A percentile compares a stretch with the other conserved stretches of the same genome.
phyloP scores from a whole-genome alignment of 2,329 filamentous ascomycete species.

The Colletotrichum destructivum region DNA sequence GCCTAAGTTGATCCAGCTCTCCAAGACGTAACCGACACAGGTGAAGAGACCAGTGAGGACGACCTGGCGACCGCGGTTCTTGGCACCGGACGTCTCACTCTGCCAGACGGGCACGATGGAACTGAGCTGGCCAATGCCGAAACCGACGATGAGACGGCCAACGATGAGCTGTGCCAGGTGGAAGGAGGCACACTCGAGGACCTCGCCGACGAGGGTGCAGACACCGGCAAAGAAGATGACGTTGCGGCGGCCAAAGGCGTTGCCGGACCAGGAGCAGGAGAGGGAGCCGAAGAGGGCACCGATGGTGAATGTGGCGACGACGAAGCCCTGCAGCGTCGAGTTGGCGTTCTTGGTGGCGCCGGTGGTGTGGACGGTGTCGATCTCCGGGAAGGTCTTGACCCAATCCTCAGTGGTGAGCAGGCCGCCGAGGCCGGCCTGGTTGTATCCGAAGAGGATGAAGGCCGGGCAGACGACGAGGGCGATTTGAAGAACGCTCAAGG shows the following conservation, averaged over 20 bases:
- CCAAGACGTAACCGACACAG: conserved; percentile 51
- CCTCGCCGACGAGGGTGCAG: conserved; percentile 53
- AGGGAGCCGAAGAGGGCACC: conserved; percentile 56
- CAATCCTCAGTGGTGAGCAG: conserved; percentile 53
- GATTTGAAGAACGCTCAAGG: conserved; percentile 55
- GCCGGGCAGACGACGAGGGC: conserved; percentile 60
- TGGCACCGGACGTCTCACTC: conserved; percentile 55
- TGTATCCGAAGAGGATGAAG: conserved; percentile 60
- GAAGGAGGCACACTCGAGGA: conserved; percentile 54
- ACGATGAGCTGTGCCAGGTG: conserved; percentile 59
- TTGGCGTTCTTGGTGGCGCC: conserved; percentile 50
- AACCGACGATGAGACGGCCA: conserved; percentile 58
- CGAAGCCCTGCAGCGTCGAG: conserved; percentile 55
- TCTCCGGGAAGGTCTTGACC: conserved; percentile 55
- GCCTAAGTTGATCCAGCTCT: conserved; percentile 63
- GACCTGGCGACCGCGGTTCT: conserved; percentile 60
- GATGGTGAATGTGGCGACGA: conserved; percentile 55
- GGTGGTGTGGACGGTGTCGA: conserved; percentile 55
- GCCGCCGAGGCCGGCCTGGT: conserved; percentile 57
- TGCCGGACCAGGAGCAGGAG: conserved; percentile 53
- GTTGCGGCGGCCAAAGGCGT: conserved; percentile 53
- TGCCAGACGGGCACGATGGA: conserved; percentile 60
- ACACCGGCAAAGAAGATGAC: conserved; percentile 51
- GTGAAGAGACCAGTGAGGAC: conserved; percentile 50
- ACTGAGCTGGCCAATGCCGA: conserved; percentile 56